Base-by-base conservation (phyloP, 2,329 filamentous ascomycete genomes). In the Arthroderma sp. region DNA sequence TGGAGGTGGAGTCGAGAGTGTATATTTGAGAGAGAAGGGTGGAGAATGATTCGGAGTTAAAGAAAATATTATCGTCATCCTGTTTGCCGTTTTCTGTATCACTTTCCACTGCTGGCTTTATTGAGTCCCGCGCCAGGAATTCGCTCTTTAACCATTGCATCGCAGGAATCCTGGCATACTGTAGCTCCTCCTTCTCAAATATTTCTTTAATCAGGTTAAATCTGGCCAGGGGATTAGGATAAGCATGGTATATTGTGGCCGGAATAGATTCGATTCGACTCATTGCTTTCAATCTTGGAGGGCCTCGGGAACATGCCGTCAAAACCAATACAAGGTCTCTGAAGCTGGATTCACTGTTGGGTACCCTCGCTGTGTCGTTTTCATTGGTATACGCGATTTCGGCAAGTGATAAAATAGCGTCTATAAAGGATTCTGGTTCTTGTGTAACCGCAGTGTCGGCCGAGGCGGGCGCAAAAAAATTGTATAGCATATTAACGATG, bases 121-220 rank as follows among this genome's bases (percentile, higher is more conserved):
- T 36, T 27, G 41, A 43, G 7, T 36, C 22, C 8, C 32, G 9
- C 29, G 70, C 65, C 4, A 78, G 64, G 0, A 75, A 72, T 53
- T 78, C 76, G 36, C 74, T 66, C 53, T 78, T 79, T 31, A 79
- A 61, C 76, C 76, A 80, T 31, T 71, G 69, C 4, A 80, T 69
- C 2, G 75, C 75, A 36, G 69, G 71, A 32, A 74, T 72, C 52
- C 74, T 75, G 33, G 75, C 66, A 10, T 73, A 72, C 38, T 71
- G 67, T 47, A 74, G 70, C 0, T 66, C 65, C 11, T 72, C 72
- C 41, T 76, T 65, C 49, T 75, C 70, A 3, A 78, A 61, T 2
- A 74, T 72, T 38, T 71, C 70, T 4, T 68, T 65, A 43, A 78
- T 74, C 50, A 77, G 68, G 3, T 70, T 70, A 30, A 75, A 64